phyloP scores from a whole-genome alignment of 192 early-diverging fungal species.

The Coemansia sp. region DNA sequence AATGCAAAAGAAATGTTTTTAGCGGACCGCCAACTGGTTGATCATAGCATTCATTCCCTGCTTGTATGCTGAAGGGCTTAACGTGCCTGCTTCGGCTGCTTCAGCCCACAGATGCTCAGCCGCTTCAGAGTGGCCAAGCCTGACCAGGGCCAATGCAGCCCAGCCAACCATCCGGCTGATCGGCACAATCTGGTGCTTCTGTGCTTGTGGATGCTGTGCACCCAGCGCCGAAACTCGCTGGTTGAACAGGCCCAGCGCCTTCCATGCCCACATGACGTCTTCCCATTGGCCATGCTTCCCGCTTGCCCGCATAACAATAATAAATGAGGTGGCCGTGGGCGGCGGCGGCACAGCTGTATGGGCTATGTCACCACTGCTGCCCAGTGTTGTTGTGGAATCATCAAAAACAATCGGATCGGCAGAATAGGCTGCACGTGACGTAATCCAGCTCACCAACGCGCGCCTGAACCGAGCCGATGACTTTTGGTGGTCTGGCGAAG shows the following conservation, averaged over 20 bases:
- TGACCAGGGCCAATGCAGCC: constrained; percentile 15
- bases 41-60: constrained; percentile 23
- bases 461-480: constrained; percentile 8
- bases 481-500: constrained; percentile 7
- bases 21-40: constrained; percentile 2
- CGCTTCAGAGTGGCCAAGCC: background rate
- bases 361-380: too few relatives aligned
- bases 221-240: constrained; percentile 8
- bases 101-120: constrained; percentile 27
- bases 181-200: constrained; percentile 7
- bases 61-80: constrained; percentile 5
- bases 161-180: constrained; percentile 40
- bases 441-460: constrained; percentile 33
- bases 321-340: constrained; percentile 35
- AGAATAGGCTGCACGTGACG: constrained; percentile 24
- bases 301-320: constrained; percentile 21
- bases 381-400: background rate
- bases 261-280: constrained; percentile 23
- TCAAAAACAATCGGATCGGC: constrained; percentile 24
- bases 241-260: constrained; percentile 21
- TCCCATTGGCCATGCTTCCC: constrained; percentile 22
- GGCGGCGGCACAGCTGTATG: constrained; percentile 7
- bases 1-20: constrained; percentile 1
- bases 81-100: constrained; percentile 4
- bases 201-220: background rate